Evolutionary conservation across 345 rosid species (phyloP).

Genomic region (Carallia pectinifolia): DNA sequence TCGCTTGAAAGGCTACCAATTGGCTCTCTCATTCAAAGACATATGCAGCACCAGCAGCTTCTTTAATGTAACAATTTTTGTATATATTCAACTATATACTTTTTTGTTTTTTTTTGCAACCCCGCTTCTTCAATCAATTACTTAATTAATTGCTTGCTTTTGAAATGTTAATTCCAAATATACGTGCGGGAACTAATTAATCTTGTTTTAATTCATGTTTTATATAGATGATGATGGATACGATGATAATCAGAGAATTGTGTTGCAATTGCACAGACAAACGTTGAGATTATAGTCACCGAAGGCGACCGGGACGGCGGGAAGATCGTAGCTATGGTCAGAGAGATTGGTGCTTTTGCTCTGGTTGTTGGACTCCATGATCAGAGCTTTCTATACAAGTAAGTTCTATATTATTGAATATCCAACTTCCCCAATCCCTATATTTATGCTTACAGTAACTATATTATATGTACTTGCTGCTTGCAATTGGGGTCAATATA

Average conservation of each 20-base stretch:
- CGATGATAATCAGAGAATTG: conserved; percentile 16
- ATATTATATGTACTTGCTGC: not conserved
- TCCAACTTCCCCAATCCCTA: not conserved
- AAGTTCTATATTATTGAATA: conserved; percentile 16
- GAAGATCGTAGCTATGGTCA: conserved; percentile 58
- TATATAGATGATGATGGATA: not conserved
- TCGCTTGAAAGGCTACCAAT: conserved; percentile 41
- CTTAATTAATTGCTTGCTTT: too few relatives aligned
- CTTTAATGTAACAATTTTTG: conserved; percentile 31
- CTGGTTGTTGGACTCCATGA: conserved; percentile 91
- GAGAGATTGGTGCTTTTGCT: conserved; percentile 75
- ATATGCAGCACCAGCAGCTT: conserved; percentile 35
- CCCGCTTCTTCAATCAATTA: not conserved
- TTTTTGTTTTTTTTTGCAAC: too few relatives aligned
- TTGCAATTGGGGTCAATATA: not conserved
- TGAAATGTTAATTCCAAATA: too few relatives aligned
- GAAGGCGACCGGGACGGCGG: conserved; percentile 79
- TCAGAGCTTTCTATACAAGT: conserved; percentile 89
- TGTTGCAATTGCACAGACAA: conserved; percentile 45
- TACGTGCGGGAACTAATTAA: not conserved
- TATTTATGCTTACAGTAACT: not conserved
- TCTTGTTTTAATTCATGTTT: not conserved
- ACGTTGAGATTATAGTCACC: conserved; percentile 71
- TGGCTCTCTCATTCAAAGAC: conserved; percentile 52
- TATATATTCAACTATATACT: not conserved